Evolutionary conservation across 1,139 yeast species (phyloP).

Genomic region (Saccharomyces hybrid): DNA sequence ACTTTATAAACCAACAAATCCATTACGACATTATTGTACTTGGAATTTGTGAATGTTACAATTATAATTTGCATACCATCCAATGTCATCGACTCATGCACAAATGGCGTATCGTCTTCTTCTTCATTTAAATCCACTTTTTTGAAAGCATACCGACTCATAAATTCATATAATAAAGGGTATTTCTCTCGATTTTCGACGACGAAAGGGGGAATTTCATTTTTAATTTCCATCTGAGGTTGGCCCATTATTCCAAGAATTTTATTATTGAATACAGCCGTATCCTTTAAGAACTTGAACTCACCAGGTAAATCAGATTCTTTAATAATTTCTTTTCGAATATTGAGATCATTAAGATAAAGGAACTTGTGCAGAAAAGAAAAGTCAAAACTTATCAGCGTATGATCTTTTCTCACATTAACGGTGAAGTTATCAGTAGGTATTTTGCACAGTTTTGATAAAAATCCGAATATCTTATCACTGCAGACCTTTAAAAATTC

Average conservation of each 20-base stretch:
- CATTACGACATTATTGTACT: slow-evolving; percentile 40
- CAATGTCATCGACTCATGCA: slow-evolving; percentile 55
- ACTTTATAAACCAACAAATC: slow-evolving; percentile 57
- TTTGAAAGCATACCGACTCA: slow-evolving; percentile 57
- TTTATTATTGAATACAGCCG: slow-evolving; percentile 27
- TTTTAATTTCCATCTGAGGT: slow-evolving; percentile 40
- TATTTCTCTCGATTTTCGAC: slow-evolving; percentile 44
- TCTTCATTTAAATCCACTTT: slow-evolving; percentile 37
- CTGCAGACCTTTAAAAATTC: slow-evolving; percentile 42
- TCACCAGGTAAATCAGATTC: slow-evolving; percentile 22
- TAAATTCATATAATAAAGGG: slow-evolving; percentile 60
- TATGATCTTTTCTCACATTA: slow-evolving; percentile 13
- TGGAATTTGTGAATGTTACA: slow-evolving; percentile 41
- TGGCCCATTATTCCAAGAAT: slow-evolving; percentile 36
- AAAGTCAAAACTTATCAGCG: slow-evolving; percentile 35
- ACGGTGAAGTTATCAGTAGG: slow-evolving; percentile 14
- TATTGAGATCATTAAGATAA: slow-evolving; percentile 51
- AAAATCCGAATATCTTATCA: slow-evolving; percentile 41
- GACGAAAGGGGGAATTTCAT: slow-evolving; percentile 48
- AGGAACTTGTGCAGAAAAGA: slow-evolving; percentile 59
- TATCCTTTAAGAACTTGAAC: slow-evolving; percentile 21
- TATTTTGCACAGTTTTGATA: slow-evolving; percentile 32
- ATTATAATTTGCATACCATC: slow-evolving; percentile 70
- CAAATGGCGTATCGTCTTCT: slow-evolving; percentile 37
- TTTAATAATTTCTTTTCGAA: slow-evolving; percentile 38